These are phyloP conservation scores for Limnanthes douglasii DNA, from an alignment of 345 rosid species.

Conservation along the genomic window DNA sequence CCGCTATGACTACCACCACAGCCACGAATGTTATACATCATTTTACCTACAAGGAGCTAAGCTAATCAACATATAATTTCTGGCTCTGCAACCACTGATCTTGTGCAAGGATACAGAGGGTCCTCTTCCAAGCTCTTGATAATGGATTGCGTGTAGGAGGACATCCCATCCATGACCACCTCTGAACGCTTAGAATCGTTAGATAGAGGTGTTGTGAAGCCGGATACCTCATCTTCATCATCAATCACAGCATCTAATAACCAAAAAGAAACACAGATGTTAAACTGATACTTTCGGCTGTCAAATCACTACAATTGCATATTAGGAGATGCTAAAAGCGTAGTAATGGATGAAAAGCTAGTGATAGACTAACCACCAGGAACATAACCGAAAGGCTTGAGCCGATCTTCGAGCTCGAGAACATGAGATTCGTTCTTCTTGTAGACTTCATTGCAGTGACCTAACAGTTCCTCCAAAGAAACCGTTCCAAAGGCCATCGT, in stretches of 20 bases:
- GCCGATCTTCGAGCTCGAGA: slow-evolving; percentile 28
- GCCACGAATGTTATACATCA: too few species aligned
- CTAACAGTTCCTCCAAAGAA: slow-evolving; percentile 73
- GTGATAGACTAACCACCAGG: slow-evolving; percentile 20
- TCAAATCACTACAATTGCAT: background rate
- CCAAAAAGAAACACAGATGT: background rate
- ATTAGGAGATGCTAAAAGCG: background rate
- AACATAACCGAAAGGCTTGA: slow-evolving; percentile 24
- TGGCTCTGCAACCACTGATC: too few species aligned
- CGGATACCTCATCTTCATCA: slow-evolving; percentile 11
- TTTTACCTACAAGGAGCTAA: too few species aligned
- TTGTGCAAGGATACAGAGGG: slow-evolving; percentile 60
- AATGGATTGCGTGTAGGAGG: slow-evolving; percentile 13
- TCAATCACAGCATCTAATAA: slow-evolving; percentile 24
- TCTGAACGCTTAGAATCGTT: slow-evolving; percentile 10
- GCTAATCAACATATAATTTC: too few species aligned
- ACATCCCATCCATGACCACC: slow-evolving; percentile 13
- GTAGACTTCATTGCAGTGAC: slow-evolving; percentile 61
- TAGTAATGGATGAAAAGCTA: background rate
- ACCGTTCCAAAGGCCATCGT: slow-evolving; percentile 69
- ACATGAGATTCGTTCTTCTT: slow-evolving; percentile 35
- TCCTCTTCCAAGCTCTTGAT: slow-evolving; percentile 41
- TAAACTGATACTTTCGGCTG: background rate
- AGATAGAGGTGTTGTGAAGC: slow-evolving; percentile 1
- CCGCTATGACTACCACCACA: too few species aligned